Evolutionary conservation across 2,329 filamentous ascomycete species (phyloP), one percentile per base, ranked within the genome.

Genomic region (Neobulgaria alba): DNA sequence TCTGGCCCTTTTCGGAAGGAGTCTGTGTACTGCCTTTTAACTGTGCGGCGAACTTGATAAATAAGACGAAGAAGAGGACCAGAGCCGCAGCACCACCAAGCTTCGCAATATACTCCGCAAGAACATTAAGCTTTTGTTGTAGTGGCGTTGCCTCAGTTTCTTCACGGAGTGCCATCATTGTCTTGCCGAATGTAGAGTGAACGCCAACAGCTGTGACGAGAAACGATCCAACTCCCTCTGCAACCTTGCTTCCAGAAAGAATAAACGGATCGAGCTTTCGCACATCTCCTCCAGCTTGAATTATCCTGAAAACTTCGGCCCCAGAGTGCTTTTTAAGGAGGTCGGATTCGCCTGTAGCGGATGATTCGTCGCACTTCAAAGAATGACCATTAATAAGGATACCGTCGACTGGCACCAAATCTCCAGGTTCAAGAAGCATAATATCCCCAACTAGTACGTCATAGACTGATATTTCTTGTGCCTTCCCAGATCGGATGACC

Each of bases 61-160:
- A 77, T 5, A 88, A 67, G 5, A 88, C 82, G 36, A 87, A 66
- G 56, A 90, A 90, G n/a, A 90, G 69, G 8, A 89, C 62, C 12
- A 85, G 63, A 39, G 83, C 85, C 33, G 85, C 79, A 45, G 75
- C 75, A 50, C 80, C 77, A 63, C 80, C 80, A 32, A 84, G 69
- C 56, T 84, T 84, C n/a, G 80, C 80, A 52, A 90, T 87, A 55
- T 87, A 83, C 53, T 86, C 84, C 5, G 85, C 85, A n/a, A 90
- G 68, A 3, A 78, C 69, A 49, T 88, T 87, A 43, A 90, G 67
- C 61, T 88, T 89, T 2, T 73, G 79, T 59, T 90, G 85, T 5
- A 90, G 62, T 3, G 85, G 85, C 1, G 85, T 90, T 17, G 84
- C 82, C 56, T 89, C 79, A 42, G 79, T 77, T 46, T 86, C 81